phyloP scores from a whole-genome alignment of 1,284 basidiomycete species.

The Rhodotorula mucilaginosa region DNA sequence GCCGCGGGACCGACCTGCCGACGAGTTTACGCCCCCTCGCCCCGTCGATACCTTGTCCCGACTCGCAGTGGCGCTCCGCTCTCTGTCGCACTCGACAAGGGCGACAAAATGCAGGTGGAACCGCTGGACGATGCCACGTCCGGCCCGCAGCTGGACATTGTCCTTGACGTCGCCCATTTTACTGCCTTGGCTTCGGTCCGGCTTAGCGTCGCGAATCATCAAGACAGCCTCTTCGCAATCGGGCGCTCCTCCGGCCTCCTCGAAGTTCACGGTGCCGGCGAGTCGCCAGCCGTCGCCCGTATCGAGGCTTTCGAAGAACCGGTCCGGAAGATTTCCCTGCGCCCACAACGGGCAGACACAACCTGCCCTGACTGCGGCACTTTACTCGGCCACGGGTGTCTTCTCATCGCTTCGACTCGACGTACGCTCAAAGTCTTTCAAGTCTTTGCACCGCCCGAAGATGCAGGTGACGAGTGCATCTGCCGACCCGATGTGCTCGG shows the following conservation, averaged over 20 bases:
- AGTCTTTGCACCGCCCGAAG: slow-evolving; percentile 61
- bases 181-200: neutral
- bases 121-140: neutral
- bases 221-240: neutral
- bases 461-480: slow-evolving; percentile 64
- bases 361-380: slow-evolving; percentile 67
- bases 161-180: neutral
- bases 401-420: slow-evolving; percentile 54
- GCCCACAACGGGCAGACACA: slow-evolving; percentile 52
- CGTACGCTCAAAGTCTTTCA: slow-evolving; percentile 62
- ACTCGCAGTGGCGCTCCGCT: neutral
- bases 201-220: neutral
- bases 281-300: neutral
- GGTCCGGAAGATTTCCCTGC: slow-evolving; percentile 24
- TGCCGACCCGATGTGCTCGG: slow-evolving; percentile 49
- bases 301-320: slow-evolving; percentile 12
- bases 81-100: neutral
- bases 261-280: neutral
- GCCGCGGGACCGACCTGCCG: neutral
- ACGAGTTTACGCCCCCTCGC: neutral
- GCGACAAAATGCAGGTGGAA: neutral
- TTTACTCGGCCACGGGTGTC: slow-evolving; percentile 61
- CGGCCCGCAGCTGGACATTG: neutral
- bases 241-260: neutral
- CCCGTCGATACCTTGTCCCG: too few relatives aligned